Percentiles rank a stretch among this genome's conserved stretches.
Evolutionary conservation across 805 yeast species (phyloP).

Genomic region (Scheffersomyces amazonensis): DNA sequence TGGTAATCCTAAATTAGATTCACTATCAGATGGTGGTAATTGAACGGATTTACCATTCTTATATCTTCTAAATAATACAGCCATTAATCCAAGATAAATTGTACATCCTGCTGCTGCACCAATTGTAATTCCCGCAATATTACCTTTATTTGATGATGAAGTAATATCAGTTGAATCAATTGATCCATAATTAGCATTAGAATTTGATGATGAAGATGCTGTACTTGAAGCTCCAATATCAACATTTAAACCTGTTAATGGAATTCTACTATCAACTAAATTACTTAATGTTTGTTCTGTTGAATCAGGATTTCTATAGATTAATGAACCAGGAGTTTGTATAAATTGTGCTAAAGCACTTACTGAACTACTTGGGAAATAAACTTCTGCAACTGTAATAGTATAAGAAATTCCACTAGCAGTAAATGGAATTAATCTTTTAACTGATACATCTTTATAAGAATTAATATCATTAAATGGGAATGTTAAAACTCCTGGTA

Average conservation of each 20-base stretch:
- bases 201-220: conserved; percentile 3
- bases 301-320: conserved; percentile 59
- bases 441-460: conserved; percentile 52
- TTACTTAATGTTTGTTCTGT: conserved; percentile 57
- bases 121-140: conserved; percentile 71
- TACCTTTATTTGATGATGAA: conserved; percentile 21
- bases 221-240: conserved; percentile 11
- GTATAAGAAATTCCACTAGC: conserved; percentile 54
- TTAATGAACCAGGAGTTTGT: conserved; percentile 46
- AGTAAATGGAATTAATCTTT: conserved; percentile 72
- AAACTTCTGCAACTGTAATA: conserved; percentile 85
- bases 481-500: conserved; percentile 68
- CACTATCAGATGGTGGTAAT: conserved; percentile 40
- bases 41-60: conserved; percentile 39
- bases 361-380: conserved; percentile 62
- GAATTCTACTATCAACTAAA: conserved; percentile 72
- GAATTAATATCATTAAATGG: conserved; percentile 47
- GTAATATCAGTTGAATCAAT: conserved; percentile 21
- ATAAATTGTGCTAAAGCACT: conserved; percentile 48
- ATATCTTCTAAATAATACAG: conserved; percentile 51
- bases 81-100: conserved; percentile 59
- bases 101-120: conserved; percentile 81
- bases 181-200: conserved; percentile 28
- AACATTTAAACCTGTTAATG: conserved; percentile 45
- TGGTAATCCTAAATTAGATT: conserved; percentile 28